A percentile compares a stretch with the other conserved stretches of the same genome.
Conservation (phyloP, 192 early-diverging fungal species). For the Chytriomyces sp. region DNA sequence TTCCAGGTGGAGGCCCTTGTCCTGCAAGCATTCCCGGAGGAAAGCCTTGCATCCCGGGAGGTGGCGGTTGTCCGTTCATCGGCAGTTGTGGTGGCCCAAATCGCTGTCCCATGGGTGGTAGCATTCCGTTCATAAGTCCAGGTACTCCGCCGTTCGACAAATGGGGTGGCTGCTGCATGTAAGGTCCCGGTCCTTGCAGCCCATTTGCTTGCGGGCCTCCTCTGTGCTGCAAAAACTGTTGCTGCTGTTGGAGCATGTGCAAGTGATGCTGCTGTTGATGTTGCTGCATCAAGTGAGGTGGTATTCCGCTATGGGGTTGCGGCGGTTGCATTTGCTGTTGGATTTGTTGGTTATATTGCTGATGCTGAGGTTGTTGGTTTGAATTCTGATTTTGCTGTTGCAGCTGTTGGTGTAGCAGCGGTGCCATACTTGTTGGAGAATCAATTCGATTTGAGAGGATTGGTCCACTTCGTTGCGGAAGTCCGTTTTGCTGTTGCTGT, state of each 20-base stretch:
- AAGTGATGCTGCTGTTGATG: constrained; percentile 20
- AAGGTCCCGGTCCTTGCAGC: background rate
- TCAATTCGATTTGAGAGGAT: no score
- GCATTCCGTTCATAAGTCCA: constrained; percentile 17
- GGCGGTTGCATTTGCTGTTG: constrained; percentile 11
- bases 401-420: background rate
- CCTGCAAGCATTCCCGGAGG: background rate
- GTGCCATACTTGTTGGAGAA: no score
- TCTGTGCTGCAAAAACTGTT: background rate
- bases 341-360: background rate
- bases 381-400: constrained; percentile 11
- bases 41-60: background rate
- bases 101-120: background rate
- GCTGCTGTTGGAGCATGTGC: constrained; percentile 2
- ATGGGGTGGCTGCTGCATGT: background rate
- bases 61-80: background rate
- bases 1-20: constrained; percentile 2
- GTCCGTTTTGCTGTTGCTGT: background rate
- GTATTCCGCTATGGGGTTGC: background rate
- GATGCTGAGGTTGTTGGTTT: background rate
- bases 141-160: background rate
- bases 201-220: background rate
- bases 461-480: no score
- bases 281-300: background rate
- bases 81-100: background rate